Evolutionary conservation across 768 basidiomycete species (phyloP), one percentile per base, ranked within the genome.

Genomic region (Lactarius hatsudake): DNA sequence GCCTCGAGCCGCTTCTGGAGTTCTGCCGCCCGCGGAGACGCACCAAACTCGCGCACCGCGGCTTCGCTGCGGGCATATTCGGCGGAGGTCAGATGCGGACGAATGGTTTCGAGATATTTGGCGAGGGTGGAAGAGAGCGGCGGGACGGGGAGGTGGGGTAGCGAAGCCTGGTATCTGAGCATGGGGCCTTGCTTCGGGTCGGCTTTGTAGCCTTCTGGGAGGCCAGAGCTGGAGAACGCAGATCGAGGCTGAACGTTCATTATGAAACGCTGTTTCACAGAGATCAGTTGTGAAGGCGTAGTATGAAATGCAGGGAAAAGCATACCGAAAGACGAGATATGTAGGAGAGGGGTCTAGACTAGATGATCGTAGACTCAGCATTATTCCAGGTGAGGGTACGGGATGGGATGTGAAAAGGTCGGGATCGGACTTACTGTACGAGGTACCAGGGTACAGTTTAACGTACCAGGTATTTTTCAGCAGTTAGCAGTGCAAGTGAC

Each of bases 51-150:
- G 3, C 85, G 78, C 1, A 93, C 90, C 17, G 81, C 79, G 0
- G 79, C 68, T 68, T 84, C 79, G 17, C 93, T 91, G 42, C 79
- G 80, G 17, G 81, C 75, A 72, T 85, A 90, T 67, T 88, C 87
- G 8, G 81, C 79, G 2, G 86, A 78, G 0, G 90, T 83, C 42
- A 95, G 82, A 68, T 90, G 88, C 0, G 96, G 95, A 51, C 84
- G 81, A 26, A 95, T 87, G 4, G 88, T 85, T 70, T 94, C 90
- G 71, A 96, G 87, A 80, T 98, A 98, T 75, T 96, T 96, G 66
- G 85, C 76, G 36, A 91, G 81, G 0, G 96, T 98, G 1, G 93
- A 91, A 10, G 85, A 78, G 53, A 98, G 84, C 1, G 90, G 77
- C 0, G 96, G 96, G 0, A 98, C 88, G 28, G 96, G 96, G 8